Percentiles rank a stretch among this genome's conserved stretches.
phyloP scores from a whole-genome alignment of 2,329 filamentous ascomycete genomes.

The Chaetomium sp. region DNA sequence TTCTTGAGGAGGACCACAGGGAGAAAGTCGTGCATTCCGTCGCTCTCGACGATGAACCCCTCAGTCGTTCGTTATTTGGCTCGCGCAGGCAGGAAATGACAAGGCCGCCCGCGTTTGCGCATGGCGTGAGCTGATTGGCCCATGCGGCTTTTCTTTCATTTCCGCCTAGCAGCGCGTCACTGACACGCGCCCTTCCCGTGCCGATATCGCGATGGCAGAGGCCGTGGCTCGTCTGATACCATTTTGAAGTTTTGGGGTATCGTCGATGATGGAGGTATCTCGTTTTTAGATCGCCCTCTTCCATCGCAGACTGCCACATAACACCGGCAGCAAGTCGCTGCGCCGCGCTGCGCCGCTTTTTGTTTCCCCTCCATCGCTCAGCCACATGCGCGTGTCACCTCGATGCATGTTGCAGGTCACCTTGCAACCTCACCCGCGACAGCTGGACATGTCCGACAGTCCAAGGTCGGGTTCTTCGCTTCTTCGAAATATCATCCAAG shows the following conservation, averaged over 20 bases:
- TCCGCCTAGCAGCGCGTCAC: background rate
- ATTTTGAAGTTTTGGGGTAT: background rate
- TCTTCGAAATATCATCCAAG: background rate
- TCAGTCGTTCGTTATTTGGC: background rate
- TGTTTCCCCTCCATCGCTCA: background rate
- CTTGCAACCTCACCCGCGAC: background rate
- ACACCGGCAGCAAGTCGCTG: background rate
- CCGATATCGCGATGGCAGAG: background rate
- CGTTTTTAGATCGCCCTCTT: background rate
- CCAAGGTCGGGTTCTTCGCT: no score
- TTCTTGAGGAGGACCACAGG: background rate
- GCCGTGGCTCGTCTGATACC: background rate
- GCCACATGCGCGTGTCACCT: background rate
- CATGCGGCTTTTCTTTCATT: background rate
- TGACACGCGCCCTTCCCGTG: background rate
- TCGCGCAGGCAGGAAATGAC: background rate
- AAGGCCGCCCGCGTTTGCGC: background rate
- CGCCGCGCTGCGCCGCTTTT: background rate
- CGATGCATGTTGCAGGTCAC: background rate
- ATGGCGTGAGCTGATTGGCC: conserved; percentile 11
- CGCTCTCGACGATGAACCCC: background rate
- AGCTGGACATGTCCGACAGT: background rate
- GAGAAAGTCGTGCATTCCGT: background rate
- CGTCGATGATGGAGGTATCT: background rate
- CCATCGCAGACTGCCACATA: background rate